A percentile compares a stretch with the other conserved stretches of the same genome.
These are phyloP conservation scores for Takashimella koratensis DNA, from an alignment of 1,284 basidiomycete genomes.

Conservation along the genomic window DNA sequence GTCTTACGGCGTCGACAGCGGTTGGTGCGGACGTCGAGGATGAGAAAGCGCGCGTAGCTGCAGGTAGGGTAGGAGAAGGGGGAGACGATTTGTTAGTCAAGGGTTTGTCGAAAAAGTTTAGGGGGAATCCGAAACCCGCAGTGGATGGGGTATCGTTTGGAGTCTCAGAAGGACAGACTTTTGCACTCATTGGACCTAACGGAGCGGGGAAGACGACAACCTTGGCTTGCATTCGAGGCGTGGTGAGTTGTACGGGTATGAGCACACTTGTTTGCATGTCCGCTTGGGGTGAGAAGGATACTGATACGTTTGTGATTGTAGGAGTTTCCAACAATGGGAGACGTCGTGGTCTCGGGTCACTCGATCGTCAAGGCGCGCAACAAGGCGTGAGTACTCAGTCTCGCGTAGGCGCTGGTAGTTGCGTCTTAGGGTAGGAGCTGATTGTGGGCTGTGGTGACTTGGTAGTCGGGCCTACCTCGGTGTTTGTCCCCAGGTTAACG, in stretches of 20 bases:
- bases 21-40: slow-evolving; percentile 54
- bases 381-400: slow-evolving; percentile 57
- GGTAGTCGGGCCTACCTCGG: slow-evolving; percentile 52
- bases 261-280: too few species aligned
- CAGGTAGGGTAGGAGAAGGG: neutral
- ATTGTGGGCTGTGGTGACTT: neutral
- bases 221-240: slow-evolving; percentile 31
- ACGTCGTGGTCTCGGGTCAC: slow-evolving; percentile 61
- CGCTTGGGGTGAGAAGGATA: too few species aligned
- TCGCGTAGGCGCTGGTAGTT: too few species aligned
- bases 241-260: slow-evolving; percentile 14
- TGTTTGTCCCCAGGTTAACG: slow-evolving; percentile 78
- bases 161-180: slow-evolving; percentile 61
- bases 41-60: slow-evolving; percentile 55
- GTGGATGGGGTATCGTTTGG: slow-evolving; percentile 71
- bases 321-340: slow-evolving; percentile 62
- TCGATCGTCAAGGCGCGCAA: slow-evolving; percentile 62
- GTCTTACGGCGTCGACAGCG: neutral
- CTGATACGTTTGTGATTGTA: slow-evolving; percentile 30
- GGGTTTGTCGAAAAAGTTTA: slow-evolving; percentile 64
- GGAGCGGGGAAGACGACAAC: slow-evolving; percentile 74
- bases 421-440: too few species aligned
- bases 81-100: slow-evolving; percentile 61
- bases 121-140: slow-evolving; percentile 53
- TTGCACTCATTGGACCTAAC: slow-evolving; percentile 72